phyloP scores from a whole-genome alignment of 129 eudicot species.

The Arctium minus region DNA sequence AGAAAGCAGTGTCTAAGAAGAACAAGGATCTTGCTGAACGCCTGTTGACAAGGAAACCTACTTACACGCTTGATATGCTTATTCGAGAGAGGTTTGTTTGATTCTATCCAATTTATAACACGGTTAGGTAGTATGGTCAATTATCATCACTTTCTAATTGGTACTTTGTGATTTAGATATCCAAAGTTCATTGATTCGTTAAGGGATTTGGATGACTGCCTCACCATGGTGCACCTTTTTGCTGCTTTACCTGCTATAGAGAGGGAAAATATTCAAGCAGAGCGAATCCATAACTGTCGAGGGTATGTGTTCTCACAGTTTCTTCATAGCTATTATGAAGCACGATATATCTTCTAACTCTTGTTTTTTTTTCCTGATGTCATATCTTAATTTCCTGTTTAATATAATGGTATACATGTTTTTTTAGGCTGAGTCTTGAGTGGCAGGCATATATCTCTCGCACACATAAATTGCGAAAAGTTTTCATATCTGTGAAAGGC shows the following conservation, averaged over 20 bases:
- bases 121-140: too few species aligned
- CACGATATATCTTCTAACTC: too few species aligned
- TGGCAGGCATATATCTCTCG: conserved; percentile 92
- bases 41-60: conserved; percentile 53
- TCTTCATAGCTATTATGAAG: neutral
- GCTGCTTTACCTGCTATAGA: conserved; percentile 88
- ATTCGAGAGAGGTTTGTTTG: conserved; percentile 59
- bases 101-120: neutral
- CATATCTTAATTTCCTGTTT: neutral
- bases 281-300: conserved; percentile 71
- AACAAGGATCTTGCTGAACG: conserved; percentile 77
- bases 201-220: conserved; percentile 88
- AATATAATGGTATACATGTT: neutral
- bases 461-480: conserved; percentile 75
- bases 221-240: conserved; percentile 84
- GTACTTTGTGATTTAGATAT: conserved; percentile 42
- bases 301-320: conserved; percentile 35
- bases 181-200: conserved; percentile 84
- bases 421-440: conserved; percentile 78
- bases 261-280: conserved; percentile 63
- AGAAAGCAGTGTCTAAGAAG: conserved; percentile 74
- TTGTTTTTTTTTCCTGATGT: neutral
- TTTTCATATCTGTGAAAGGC: conserved; percentile 91
- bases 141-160: neutral
- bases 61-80: conserved; percentile 67